These are phyloP conservation scores for Fusarium sp. DNA, from an alignment of 2,329 filamentous ascomycete species.

Conservation along the genomic window DNA sequence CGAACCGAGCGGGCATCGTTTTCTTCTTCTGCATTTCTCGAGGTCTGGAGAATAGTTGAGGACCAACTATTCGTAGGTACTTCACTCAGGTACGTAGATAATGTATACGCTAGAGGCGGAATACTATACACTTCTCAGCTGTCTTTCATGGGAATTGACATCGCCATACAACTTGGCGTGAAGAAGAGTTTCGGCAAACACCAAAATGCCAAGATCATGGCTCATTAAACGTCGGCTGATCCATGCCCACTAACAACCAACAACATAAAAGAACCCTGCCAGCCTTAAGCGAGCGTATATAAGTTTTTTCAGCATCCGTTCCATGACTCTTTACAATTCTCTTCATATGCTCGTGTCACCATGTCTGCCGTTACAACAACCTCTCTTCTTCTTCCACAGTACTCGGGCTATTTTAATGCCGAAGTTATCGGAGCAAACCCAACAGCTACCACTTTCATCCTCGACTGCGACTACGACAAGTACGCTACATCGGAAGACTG, in stretches of 20 bases:
- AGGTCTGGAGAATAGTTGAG: not conserved
- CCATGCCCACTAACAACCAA: not conserved
- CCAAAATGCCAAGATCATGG: not conserved
- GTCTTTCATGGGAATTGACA: not conserved
- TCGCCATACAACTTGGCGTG: not conserved
- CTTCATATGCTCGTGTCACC: not conserved
- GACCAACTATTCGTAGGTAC: not conserved
- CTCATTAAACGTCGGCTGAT: not conserved
- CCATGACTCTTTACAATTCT: not conserved
- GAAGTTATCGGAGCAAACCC: not conserved
- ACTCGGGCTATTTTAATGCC: not conserved
- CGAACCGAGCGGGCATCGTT: not conserved
- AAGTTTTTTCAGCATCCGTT: not conserved
- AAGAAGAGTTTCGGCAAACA: not conserved
- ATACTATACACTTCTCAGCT: not conserved
- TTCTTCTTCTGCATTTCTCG: not conserved
- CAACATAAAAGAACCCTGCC: not conserved
- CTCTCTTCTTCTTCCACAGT: not conserved
- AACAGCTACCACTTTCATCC: not conserved
- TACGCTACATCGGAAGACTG: not conserved
- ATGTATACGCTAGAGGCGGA: no score
- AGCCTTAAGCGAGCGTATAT: not conserved
- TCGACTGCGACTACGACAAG: not conserved
- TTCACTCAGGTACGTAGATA: no score
- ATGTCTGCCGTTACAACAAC: not conserved